Percentiles rank a stretch among this genome's conserved stretches.
phyloP scores from a whole-genome alignment of 1,284 basidiomycete genomes.

The Austroboletus novae-zelandiae region DNA sequence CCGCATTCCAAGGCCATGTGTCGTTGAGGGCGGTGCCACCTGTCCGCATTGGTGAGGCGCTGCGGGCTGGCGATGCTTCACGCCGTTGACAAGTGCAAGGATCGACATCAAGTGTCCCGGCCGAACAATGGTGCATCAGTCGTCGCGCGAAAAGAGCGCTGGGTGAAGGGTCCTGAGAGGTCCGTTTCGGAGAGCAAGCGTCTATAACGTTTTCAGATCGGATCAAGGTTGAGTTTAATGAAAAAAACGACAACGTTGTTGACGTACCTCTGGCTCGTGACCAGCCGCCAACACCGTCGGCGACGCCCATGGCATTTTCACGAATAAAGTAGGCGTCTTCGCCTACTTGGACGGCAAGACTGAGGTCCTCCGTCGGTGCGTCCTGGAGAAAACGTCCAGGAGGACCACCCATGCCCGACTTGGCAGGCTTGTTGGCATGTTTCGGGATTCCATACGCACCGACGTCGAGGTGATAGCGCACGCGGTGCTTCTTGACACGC shows the following conservation, averaged over 20 bases:
- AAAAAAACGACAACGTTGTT: neutral
- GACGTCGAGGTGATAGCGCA: constrained; percentile 62
- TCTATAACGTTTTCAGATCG: constrained; percentile 14
- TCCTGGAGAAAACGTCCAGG: constrained; percentile 23
- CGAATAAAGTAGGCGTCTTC: constrained; percentile 86
- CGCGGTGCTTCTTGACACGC: constrained; percentile 39
- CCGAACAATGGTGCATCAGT: constrained; percentile 82
- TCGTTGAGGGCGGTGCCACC: constrained; percentile 25
- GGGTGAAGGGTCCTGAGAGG: constrained; percentile 44
- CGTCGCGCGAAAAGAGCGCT: constrained; percentile 82
- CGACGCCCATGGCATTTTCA: constrained; percentile 82
- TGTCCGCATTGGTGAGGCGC: constrained; percentile 24
- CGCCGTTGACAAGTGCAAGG: constrained; percentile 9
- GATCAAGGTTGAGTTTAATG: constrained; percentile 16
- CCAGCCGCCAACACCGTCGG: constrained; percentile 91
- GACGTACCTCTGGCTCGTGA: constrained; percentile 40
- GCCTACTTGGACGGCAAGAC: constrained; percentile 70
- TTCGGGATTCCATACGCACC: constrained; percentile 73
- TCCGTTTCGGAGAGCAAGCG: constrained; percentile 16
- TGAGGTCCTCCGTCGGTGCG: constrained; percentile 33
- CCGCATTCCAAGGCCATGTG: constrained; percentile 34
- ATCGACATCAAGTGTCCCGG: constrained; percentile 40
- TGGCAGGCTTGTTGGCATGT: constrained; percentile 32
- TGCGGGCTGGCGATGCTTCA: constrained; percentile 29
- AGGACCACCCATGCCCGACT: constrained; percentile 24